Evolutionary conservation across 2,329 filamentous ascomycete species (phyloP), one percentile per base, ranked within the genome.

Genomic region (Fusarium siculi): DNA sequence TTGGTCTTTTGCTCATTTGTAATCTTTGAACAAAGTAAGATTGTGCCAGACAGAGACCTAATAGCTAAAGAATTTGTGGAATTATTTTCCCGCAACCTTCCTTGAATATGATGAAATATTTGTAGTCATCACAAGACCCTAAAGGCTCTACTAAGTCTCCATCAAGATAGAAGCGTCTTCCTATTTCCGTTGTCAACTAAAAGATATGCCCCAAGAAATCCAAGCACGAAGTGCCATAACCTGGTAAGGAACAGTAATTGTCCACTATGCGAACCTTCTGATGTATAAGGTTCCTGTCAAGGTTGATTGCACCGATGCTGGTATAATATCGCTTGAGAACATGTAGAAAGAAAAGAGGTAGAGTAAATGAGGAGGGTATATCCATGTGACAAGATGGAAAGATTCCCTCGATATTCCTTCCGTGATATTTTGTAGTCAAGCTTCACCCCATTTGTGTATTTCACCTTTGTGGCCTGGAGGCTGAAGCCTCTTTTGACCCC

Each of bases 61-160:
- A 7, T 4, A n/a, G 21, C 5, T 5, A 12, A 5, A n/a, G 4
- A 7, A 2, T 2, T 5, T 49, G 3, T 6, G 19, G 2, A 11
- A 6, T 15, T 7, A 9, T 23, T n/a, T 32, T 12, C 10, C 9
- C 10, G 3, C 15, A 49, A 23, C 7, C 1, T 7, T n/a, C 28
- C 28, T 10, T n/a, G 3, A n/a, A 4, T 3, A 49, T 32, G 21
- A 12, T 15, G 9, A n/a, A 9, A n/a, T 49, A 23, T 8, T 14
- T 7, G 10, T 16, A 21, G 15, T 3, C 21, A n/a, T 49, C 10
- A 7, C 3, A 32, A n/a, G 46, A 16, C 5, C 3, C 21, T 7
- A 5, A 10, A n/a, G 10, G 5, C 10, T 32, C 21, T n/a, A 32
- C 21, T 5, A 18, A 10, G 8, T 3, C 21, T 10, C n/a, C 4